These are phyloP conservation scores for Colletotrichum zoysiae DNA, from an alignment of 2,329 filamentous ascomycete species.

Conservation along the genomic window DNA sequence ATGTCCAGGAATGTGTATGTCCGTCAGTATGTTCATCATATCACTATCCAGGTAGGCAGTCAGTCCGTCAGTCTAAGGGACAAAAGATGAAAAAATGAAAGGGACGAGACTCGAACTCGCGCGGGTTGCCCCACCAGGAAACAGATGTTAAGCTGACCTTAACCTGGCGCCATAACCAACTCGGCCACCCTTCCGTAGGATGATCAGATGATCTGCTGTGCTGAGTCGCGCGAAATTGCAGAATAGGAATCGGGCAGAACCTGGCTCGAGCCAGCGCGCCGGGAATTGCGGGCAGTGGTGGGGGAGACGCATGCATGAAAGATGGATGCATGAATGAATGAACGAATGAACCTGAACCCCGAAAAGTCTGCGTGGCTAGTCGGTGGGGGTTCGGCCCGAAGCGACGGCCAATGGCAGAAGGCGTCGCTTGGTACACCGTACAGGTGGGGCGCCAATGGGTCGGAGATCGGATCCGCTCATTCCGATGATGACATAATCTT, in stretches of 20 bases:
- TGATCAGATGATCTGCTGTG: neutral
- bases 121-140: conserved; percentile 42
- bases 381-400: conserved; percentile 1
- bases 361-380: neutral
- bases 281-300: neutral
- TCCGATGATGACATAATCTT: conserved; percentile 1
- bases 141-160: conserved; percentile 42
- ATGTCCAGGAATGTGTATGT: too few species aligned
- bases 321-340: too few species aligned
- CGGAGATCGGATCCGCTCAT: neutral
- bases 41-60: neutral
- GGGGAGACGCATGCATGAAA: neutral
- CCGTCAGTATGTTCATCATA: too few species aligned
- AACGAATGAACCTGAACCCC: neutral
- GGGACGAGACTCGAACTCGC: conserved; percentile 42
- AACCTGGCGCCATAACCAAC: conserved; percentile 42
- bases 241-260: accelerated
- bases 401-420: neutral
- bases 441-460: neutral
- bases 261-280: neutral
- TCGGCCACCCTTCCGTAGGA: conserved; percentile 38
- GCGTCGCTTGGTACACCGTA: accelerated
- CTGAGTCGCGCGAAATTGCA: accelerated
- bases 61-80: neutral
- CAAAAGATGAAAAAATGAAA: conserved; percentile 22